Evolutionary conservation across 78 protist species (phyloP), one percentile per base, ranked within the genome.

Genomic region (Cavenderia fasciculata): DNA sequence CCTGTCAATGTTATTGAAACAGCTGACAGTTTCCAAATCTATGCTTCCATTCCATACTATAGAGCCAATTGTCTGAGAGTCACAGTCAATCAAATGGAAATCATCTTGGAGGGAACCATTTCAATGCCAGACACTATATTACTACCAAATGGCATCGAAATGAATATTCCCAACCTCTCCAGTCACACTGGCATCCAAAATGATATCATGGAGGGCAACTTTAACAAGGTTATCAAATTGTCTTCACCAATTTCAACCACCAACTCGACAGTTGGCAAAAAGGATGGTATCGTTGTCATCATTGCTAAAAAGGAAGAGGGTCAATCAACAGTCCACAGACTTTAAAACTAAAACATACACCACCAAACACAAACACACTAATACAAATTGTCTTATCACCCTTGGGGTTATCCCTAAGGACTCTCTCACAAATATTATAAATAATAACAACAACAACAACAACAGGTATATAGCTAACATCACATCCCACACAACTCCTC

Each of bases 31-130:
- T 82, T 69, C 68, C 65, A 68, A 11, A 82, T 82, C 23, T 82
- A 82, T 68, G 90, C 90, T 11, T 82, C 68, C 27, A 82, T 82
- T 14, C 90, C 90, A 49, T 82, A 68, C 36, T 82, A 82, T 33
- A 82, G 68, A 68, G 79, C 90, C 23, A 82, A 82, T 57, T 76
- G 79, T n/a, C 25, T 82, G 4, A 65, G 57, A 40, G 68, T 82
- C 14, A 82, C 78, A 1, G 90, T 82, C 25, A 82, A 82, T n/a
- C 90, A 82, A 68, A 82, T 82, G 90, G 90, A 82, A 44, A 63
- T 82, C 21, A 68, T 68, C 19, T 44, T 82, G 46, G 90, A 82
- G 27, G 90, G 90, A 18, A 27, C 65, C 36, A 68, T 82, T 14
- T 82, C 90, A 21, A 43, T 82, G 8, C 90, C 90, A 5, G 90